A percentile compares a stretch with the other conserved stretches of the same genome.
These are phyloP conservation scores for Chloroidium sp. DNA, from an alignment of 163 green algal genomes.

Conservation along the genomic window DNA sequence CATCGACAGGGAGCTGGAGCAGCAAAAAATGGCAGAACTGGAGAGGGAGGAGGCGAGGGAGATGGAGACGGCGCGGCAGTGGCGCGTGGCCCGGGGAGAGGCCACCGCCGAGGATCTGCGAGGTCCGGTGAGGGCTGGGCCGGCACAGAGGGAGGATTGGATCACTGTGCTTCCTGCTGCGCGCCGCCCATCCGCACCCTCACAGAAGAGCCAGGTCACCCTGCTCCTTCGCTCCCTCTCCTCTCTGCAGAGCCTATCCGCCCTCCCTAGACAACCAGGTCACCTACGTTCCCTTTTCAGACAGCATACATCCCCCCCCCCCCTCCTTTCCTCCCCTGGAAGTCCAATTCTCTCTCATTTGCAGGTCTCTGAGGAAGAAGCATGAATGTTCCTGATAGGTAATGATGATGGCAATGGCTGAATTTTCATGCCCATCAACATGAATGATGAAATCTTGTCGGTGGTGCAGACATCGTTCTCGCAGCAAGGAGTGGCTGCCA, in stretches of 20 bases:
- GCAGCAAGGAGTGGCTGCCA: constrained; percentile 18
- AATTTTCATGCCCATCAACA: no score
- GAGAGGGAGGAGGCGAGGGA: constrained; percentile 30
- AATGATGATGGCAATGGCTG: no score
- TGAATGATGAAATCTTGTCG: no score
- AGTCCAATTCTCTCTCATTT: no score
- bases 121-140: constrained; percentile 11
- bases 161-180: constrained; percentile 75
- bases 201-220: constrained; percentile 10
- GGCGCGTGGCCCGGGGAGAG: constrained; percentile 32
- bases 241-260: no score
- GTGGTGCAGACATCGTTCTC: constrained; percentile 32
- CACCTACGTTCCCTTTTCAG: no score
- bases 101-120: constrained; percentile 37
- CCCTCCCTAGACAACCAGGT: no score
- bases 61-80: constrained; percentile 45
- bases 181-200: constrained; percentile 5
- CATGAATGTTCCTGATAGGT: no score
- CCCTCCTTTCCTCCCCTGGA: no score
- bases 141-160: constrained; percentile 51
- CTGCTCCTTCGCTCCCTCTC: neutral
- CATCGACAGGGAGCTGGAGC: constrained; percentile 40
- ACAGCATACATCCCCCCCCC: no score
- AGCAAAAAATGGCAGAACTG: constrained; percentile 37
- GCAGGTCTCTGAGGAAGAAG: no score